phyloP scores from a whole-genome alignment of 179 eudicot species.

The Vitellaria paradoxa region DNA sequence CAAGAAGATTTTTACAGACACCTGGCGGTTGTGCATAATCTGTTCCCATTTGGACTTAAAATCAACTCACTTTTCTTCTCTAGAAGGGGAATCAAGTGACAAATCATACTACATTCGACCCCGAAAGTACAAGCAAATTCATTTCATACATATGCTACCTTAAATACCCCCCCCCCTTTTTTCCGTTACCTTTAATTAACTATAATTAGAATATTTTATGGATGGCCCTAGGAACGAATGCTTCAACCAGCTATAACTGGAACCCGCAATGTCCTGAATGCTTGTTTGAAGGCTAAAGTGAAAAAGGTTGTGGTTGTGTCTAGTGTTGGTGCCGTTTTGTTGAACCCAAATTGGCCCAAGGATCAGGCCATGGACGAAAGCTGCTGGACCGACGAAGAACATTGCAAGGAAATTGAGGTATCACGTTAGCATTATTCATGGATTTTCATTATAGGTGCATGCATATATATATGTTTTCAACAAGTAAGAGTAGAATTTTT shows the following conservation, averaged over 20 bases:
- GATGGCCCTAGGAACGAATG: constrained; percentile 37
- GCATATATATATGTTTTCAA: no score
- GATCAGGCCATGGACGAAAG: constrained; percentile 52
- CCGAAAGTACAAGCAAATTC: background rate
- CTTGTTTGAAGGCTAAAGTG: constrained; percentile 55
- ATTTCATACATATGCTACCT: background rate
- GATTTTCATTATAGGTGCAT: background rate
- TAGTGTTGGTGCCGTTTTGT: constrained; percentile 43
- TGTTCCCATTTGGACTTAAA: background rate
- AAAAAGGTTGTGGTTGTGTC: constrained; percentile 65
- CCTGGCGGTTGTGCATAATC: background rate
- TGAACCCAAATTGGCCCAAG: constrained; percentile 59
- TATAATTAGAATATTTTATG: background rate
- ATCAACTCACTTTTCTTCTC: background rate
- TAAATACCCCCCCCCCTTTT: no score
- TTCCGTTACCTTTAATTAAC: background rate
- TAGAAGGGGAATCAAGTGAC: no score
- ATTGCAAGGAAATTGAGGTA: constrained; percentile 29
- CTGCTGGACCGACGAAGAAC: constrained; percentile 71
- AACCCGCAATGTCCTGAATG: constrained; percentile 64
- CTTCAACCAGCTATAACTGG: constrained; percentile 71
- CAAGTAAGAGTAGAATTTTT: no score
- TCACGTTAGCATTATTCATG: background rate
- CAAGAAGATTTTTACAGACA: no score
- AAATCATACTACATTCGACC: no score